A percentile compares a stretch with the other conserved stretches of the same genome.
Conservation (phyloP, 192 early-diverging fungal species). For the Cetraspora pellucida region DNA sequence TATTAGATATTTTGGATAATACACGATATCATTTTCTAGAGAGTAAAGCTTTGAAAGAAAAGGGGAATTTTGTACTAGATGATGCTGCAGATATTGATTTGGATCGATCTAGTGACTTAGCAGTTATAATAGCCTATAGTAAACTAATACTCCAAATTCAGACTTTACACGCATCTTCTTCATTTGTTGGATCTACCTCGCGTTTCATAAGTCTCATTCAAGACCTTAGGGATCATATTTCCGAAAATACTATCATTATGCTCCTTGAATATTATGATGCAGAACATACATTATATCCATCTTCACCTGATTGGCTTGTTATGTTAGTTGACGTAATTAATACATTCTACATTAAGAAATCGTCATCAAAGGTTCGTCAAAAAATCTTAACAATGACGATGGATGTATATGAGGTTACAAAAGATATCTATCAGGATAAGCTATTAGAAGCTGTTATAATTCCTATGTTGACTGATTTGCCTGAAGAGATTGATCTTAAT, state of each 20-base stretch:
- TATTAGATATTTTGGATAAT: conserved; percentile 50
- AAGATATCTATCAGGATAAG: conserved; percentile 55
- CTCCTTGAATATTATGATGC: conserved; percentile 54
- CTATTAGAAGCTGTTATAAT: conserved; percentile 48
- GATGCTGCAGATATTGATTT: not conserved
- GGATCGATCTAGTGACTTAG: not conserved
- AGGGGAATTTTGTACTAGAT: not conserved
- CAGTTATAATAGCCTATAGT: conserved; percentile 38
- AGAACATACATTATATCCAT: conserved; percentile 57
- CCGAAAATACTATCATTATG: conserved; percentile 46
- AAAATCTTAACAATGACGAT: conserved; percentile 45
- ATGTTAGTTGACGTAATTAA: conserved; percentile 46
- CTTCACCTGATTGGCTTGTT: conserved; percentile 55
- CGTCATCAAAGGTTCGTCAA: conserved; percentile 38
- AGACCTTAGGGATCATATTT: conserved; percentile 43
- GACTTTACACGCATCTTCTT: conserved; percentile 30
- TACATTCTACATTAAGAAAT: conserved; percentile 47
- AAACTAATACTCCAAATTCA: conserved; percentile 40
- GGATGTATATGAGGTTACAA: conserved; percentile 52
- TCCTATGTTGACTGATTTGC: conserved; percentile 47
- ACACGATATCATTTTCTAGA: conserved; percentile 24
- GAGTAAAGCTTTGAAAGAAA: not conserved
- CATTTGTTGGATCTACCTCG: conserved; percentile 43
- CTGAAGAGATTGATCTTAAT: conserved; percentile 41
- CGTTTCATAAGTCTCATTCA: conserved; percentile 54